Conservation (phyloP, 257 asterid species). For the Solanum corneliomulleri region DNA sequence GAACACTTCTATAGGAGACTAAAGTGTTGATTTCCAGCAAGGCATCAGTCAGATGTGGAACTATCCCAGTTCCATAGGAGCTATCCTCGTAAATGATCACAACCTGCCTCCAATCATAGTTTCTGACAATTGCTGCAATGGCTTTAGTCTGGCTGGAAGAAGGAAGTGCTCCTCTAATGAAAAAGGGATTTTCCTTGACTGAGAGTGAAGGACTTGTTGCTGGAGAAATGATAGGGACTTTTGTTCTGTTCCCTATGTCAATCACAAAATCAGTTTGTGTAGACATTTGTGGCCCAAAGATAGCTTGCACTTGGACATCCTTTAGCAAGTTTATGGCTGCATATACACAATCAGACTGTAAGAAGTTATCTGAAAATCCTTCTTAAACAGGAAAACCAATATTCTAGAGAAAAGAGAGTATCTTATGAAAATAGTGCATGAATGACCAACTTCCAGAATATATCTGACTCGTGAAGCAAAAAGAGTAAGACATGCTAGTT, state of each 20-base stretch:
- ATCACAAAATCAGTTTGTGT: constrained; percentile 34
- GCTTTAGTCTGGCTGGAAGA: constrained; percentile 33
- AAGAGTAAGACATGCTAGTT: not conserved
- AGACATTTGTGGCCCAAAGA: constrained; percentile 36
- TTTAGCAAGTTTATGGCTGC: constrained; percentile 43
- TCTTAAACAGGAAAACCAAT: not conserved
- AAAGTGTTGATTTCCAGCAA: constrained; percentile 5
- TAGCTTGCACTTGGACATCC: constrained; percentile 28
- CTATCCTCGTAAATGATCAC: constrained; percentile 26
- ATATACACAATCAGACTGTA: not conserved
- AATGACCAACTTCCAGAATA: not conserved
- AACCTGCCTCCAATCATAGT: constrained; percentile 31
- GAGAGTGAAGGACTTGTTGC: constrained; percentile 39
- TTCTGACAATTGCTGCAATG: constrained; percentile 27
- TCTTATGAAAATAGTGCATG: not conserved
- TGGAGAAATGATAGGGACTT: constrained; percentile 36
- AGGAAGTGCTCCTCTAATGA: constrained; percentile 30
- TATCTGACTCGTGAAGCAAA: not conserved
- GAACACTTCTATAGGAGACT: constrained; percentile 14
- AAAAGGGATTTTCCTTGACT: constrained; percentile 25
- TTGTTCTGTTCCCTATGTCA: constrained; percentile 27
- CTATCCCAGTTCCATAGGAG: constrained; percentile 23
- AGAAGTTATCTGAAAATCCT: not conserved
- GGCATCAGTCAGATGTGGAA: constrained; percentile 24
- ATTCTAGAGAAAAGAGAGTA: not conserved